Base-by-base conservation (phyloP, 164 flowering plant genomes). In the Cinnamomum micranthum region DNA sequence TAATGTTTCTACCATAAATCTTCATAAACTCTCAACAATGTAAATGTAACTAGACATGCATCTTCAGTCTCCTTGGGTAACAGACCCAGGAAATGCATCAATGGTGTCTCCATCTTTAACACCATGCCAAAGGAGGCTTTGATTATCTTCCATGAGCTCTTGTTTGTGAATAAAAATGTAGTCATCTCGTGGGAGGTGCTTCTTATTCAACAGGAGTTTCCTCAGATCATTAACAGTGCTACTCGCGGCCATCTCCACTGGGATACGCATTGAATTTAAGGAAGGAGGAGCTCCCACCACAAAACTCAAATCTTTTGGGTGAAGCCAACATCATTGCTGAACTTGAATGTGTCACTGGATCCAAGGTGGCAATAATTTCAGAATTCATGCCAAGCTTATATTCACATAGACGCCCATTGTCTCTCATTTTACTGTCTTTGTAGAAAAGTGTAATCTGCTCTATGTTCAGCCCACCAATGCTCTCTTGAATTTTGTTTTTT, bases 151-250 rank as follows among this genome's bases (percentile, higher is more conserved):
- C 94, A 94, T 92, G 67, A 91, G 88, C 81, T 94, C 83, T 70
- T 92, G 98, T 70, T 85, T 91, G 83, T 94, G 93, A 65, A 94
- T 86, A 75, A 94, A 91, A 71, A 94, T 78, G 71, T 91, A 94
- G n/a, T 92, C 91, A 77, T 92, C 93, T 20, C 9, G 33, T 2
- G 97, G 97, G 27, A 94, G 86, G 41, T 87, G 72, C 28, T 85
- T 84, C 50, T 74, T 55, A 50, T 77, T 76, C 81, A 91, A 70
- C 63, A 94, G 67, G 1, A 81, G 5, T 65, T 82, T 75, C 81
- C 83, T 88, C 84, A 94, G 2, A 17, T 94, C 98, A 10, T 28
- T 65, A 5, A 89, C 84, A 2, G 87, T 88, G 71, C 78, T 74
- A 2, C 85, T 77, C 20, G 90, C 94, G 68, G 80, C 82, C 79